Evolutionary conservation across 371 early-diverging fungal genomes (phyloP), one percentile per base, ranked within the genome.

Genomic region (Synchytrium microbalum): DNA sequence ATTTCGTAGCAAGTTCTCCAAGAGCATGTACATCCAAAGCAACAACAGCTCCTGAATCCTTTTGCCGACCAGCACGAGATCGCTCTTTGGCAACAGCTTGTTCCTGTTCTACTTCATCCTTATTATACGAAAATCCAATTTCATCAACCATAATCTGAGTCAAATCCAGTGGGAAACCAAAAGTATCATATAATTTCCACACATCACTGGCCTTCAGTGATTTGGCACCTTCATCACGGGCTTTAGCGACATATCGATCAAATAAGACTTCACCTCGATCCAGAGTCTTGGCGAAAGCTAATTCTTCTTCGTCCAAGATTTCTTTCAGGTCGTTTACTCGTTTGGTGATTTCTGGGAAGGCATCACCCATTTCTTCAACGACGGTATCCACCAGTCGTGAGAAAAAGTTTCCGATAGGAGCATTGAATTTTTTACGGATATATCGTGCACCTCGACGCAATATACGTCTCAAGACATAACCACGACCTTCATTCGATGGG

Each of bases 121-220:
- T 91, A 72, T 98, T 91, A 24, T 99, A 87, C 19, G 68, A 65
- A 60, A 99, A 75, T 8, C 91, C 92, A 71, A 88, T 89, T 76
- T 99, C 99, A 73, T 96, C 94, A 27, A 97, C 97, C 92, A 99
- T 97, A 58, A 99, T 74, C 66, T 91, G 88, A 5, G 99, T 99
- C 63, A 99, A 81, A 79, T 99, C 99, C 3, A 96, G 91, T 19
- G 99, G 99, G 88, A 99, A 99, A 59, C 99, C 99, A 75, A 92
- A 99, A 19, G 99, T 99, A 76, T 99, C 99, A 71, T 99, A 98
- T 69, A 99, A 80, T 27, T 93, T 84, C 95, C 98, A 99, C 25
- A 92, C 97, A 77, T 95, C 93, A 38, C 85, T 86, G 57, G 98
- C 99, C 32, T 85, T 80, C 55, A 98, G 75, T n/a, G 79, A 73